Conservation (phyloP, 2,329 filamentous ascomycete species). For the Calonectria ilicicola region DNA sequence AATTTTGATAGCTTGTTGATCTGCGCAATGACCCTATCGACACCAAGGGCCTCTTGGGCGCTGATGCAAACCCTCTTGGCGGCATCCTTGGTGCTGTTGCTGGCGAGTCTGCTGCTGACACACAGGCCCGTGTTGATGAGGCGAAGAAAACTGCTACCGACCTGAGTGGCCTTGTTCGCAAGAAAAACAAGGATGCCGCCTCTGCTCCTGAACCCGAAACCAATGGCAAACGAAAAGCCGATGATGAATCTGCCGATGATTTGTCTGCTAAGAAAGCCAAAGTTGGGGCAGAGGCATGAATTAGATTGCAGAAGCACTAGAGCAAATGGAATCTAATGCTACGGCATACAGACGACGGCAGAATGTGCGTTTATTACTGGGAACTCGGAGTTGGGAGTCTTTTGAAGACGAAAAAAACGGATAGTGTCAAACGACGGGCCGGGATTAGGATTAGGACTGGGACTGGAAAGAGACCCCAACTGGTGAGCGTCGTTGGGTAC, state of each 20-base stretch:
- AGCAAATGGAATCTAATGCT: background rate
- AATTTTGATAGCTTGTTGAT: conserved; percentile 69
- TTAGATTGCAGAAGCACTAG: background rate
- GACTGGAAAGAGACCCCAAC: conserved; percentile 7
- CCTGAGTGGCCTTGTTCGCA: conserved; percentile 79
- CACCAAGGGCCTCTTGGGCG: conserved; percentile 52
- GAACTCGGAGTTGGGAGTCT: conserved; percentile 22
- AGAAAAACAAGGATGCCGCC: conserved; percentile 63
- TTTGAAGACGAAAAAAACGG: background rate
- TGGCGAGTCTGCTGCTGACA: conserved; percentile 71
- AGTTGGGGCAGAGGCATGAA: conserved; percentile 43
- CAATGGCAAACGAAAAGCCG: conserved; percentile 56
- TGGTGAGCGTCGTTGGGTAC: conserved; percentile 16
- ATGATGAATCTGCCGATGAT: conserved; percentile 40
- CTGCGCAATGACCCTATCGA: conserved; percentile 70
- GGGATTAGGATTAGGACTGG: conserved; percentile 10
- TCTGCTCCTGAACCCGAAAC: conserved; percentile 44
- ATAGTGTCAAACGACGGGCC: background rate
- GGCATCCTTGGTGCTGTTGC: conserved; percentile 74
- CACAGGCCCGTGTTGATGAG: conserved; percentile 75
- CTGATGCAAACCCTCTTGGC: conserved; percentile 58
- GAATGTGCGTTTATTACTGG: background rate
- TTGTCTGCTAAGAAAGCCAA: conserved; percentile 51
- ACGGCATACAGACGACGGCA: background rate
- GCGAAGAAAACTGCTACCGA: conserved; percentile 81